These are phyloP conservation scores for Salix koriyanagi DNA, from an alignment of 345 rosid species.

Conservation along the genomic window DNA sequence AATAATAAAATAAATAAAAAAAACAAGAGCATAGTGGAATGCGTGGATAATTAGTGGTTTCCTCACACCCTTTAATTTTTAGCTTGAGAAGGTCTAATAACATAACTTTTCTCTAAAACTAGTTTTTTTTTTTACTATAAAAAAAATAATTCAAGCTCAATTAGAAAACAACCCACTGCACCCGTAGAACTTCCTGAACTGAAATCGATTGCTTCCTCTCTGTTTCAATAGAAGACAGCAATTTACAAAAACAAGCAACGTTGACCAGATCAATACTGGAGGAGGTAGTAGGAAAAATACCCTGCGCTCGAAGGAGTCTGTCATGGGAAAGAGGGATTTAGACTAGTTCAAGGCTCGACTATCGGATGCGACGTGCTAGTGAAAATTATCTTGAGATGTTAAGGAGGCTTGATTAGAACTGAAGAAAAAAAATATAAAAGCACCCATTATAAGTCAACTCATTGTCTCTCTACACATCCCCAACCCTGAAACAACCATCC, in stretches of 20 bases:
- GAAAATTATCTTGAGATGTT: not conserved
- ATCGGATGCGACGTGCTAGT: not conserved
- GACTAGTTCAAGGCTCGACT: not conserved
- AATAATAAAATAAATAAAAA: no score
- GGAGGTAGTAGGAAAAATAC: not conserved
- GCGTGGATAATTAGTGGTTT: no score
- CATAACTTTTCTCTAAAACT: no score
- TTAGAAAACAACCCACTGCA: no score
- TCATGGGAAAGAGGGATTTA: not conserved
- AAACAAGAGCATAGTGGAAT: no score
- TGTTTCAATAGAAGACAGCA: not conserved
- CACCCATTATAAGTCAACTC: slow-evolving; percentile 22
- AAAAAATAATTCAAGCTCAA: no score
- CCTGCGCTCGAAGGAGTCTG: no score
- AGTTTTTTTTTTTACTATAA: no score
- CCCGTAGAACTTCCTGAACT: not conserved
- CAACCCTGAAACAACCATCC: slow-evolving; percentile 13
- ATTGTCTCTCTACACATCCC: slow-evolving; percentile 34
- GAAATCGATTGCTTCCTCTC: not conserved
- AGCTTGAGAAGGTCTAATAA: no score
- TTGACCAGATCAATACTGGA: not conserved
- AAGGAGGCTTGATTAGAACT: not conserved
- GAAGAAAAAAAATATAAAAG: not conserved
- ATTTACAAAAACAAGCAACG: not conserved
- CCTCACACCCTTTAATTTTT: no score